Evolutionary conservation across 768 basidiomycete genomes (phyloP).

Genomic region (Hebeloma cylindrosporum): DNA sequence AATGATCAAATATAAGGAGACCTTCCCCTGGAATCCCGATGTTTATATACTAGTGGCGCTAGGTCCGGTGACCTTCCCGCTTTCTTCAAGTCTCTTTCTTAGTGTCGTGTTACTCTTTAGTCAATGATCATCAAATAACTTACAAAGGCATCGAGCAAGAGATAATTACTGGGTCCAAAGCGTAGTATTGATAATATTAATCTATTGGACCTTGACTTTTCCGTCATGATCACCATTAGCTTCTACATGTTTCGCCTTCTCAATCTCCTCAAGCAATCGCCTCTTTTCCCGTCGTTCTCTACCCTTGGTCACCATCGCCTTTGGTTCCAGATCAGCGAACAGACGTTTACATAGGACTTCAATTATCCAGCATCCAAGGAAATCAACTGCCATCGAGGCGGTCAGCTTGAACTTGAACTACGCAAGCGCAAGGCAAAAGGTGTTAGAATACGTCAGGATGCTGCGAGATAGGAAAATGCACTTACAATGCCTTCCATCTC

Average conservation of each 20-base stretch:
- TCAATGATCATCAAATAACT: no score
- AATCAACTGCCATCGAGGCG: constrained; percentile 81
- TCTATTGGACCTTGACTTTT: constrained; percentile 19
- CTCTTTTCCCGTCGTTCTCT: constrained; percentile 74
- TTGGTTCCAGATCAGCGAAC: constrained; percentile 88
- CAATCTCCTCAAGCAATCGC: constrained; percentile 31
- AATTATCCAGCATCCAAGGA: constrained; percentile 82
- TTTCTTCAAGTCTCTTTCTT: no score
- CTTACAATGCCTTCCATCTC: constrained; percentile 79
- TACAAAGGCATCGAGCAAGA: background rate
- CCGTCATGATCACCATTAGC: constrained; percentile 11
- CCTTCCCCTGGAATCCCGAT: no score
- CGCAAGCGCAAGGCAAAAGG: background rate
- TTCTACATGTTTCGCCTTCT: constrained; percentile 12
- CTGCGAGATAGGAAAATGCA: constrained; percentile 24
- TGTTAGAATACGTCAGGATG: background rate
- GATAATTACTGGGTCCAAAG: constrained; percentile 1
- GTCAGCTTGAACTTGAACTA: constrained; percentile 88
- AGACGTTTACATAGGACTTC: constrained; percentile 81
- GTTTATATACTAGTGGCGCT: no score
- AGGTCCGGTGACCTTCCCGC: no score
- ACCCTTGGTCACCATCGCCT: constrained; percentile 79
- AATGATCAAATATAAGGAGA: no score
- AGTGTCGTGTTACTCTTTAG: no score
- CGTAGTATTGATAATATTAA: constrained; percentile 2